These are phyloP conservation scores for Exophiala lecanii-corni DNA, from an alignment of 2,329 filamentous ascomycete species.

Conservation along the genomic window DNA sequence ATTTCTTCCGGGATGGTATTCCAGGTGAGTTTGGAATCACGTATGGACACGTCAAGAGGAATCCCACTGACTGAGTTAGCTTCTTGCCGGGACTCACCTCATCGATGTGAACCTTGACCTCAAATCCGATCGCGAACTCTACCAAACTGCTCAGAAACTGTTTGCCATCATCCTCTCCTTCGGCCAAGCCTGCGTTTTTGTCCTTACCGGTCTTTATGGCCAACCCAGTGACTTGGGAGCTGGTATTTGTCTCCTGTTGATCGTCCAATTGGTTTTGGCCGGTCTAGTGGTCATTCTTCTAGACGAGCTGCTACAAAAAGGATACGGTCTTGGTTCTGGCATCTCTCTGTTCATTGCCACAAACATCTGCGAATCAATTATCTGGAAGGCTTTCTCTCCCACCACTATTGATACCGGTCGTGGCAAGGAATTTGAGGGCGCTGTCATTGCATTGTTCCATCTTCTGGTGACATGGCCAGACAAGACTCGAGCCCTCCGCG, in stretches of 20 bases:
- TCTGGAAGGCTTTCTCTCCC: slow-evolving; percentile 99
- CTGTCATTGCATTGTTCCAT: slow-evolving; percentile 96
- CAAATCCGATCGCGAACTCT: slow-evolving; percentile 98
- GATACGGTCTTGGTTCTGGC: slow-evolving; percentile 95
- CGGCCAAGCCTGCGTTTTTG: slow-evolving; percentile 95
- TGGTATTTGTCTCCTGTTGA: slow-evolving; percentile 95
- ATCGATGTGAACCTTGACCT: slow-evolving; percentile 99
- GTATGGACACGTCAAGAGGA: not conserved
- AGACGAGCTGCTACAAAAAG: slow-evolving; percentile 98
- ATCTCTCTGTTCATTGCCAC: slow-evolving; percentile 99
- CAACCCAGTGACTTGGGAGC: slow-evolving; percentile 94
- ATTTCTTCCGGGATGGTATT: slow-evolving; percentile 99
- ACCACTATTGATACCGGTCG: slow-evolving; percentile 99
- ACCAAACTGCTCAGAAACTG: slow-evolving; percentile 99
- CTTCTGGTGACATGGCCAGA: slow-evolving; percentile 97
- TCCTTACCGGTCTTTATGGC: slow-evolving; percentile 96
- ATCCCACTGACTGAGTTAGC: slow-evolving; percentile 41
- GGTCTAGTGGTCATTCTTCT: slow-evolving; percentile 98
- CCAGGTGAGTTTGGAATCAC: slow-evolving; percentile 53
- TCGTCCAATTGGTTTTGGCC: slow-evolving; percentile 95
- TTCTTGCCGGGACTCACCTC: slow-evolving; percentile 97
- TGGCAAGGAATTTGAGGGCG: slow-evolving; percentile 98
- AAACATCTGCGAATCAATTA: slow-evolving; percentile 99
- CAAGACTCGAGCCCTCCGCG: slow-evolving; percentile 96
- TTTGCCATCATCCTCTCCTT: slow-evolving; percentile 97